Conservation (phyloP, 2,329 filamentous ascomycete species). For the Trichophyton simii region DNA sequence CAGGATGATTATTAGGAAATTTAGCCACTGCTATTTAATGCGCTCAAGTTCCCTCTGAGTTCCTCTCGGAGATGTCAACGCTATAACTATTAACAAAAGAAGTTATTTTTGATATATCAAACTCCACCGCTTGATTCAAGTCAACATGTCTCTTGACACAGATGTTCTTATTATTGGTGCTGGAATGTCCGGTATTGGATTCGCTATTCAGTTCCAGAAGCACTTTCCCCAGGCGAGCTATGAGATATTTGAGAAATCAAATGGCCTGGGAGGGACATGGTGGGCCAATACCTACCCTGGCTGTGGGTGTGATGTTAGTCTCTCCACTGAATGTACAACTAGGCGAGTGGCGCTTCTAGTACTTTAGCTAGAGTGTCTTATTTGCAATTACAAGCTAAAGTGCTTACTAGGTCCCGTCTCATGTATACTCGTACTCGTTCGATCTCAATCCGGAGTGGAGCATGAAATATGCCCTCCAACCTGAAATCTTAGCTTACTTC, state of each 20-base stretch:
- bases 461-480: slow-evolving; percentile 23
- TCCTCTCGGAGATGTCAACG: neutral
- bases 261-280: slow-evolving; percentile 29
- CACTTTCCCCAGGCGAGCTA: slow-evolving; percentile 28
- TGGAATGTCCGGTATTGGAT: slow-evolving; percentile 37
- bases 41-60: neutral
- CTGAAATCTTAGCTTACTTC: slow-evolving; percentile 26
- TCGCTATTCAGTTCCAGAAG: slow-evolving; percentile 35
- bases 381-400: neutral
- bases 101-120: neutral
- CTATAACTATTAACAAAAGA: neutral
- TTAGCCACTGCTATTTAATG: neutral
- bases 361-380: neutral
- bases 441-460: slow-evolving; percentile 31
- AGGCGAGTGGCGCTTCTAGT: neutral
- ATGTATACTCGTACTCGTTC: slow-evolving; percentile 35
- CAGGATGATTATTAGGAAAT: neutral
- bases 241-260: slow-evolving; percentile 34
- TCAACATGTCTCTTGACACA: slow-evolving; percentile 27
- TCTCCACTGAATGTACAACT: neutral
- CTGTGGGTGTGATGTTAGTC: slow-evolving; percentile 27
- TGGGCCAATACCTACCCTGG: slow-evolving; percentile 25
- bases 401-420: slow-evolving; percentile 19
- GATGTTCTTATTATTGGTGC: slow-evolving; percentile 41
- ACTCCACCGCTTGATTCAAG: too few species aligned